A percentile compares a stretch with the other conserved stretches of the same genome.
Conservation (phyloP, 805 yeast species). For the Teunomyces tritomae region DNA sequence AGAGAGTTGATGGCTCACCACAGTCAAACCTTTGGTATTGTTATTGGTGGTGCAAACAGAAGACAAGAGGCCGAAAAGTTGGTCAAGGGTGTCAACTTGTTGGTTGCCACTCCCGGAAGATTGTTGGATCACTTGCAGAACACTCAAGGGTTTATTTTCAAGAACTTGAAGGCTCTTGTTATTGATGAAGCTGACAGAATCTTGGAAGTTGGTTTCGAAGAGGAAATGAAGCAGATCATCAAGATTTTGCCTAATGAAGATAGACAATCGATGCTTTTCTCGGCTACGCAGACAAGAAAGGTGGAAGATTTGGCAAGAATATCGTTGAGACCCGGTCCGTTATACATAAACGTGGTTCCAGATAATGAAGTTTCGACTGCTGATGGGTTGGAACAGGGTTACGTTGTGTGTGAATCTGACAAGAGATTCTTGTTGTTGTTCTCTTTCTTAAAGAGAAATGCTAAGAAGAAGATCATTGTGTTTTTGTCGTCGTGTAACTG, state of each 20-base stretch:
- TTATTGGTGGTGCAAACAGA: conserved; percentile 97
- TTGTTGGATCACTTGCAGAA: conserved; percentile 94
- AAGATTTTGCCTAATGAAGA: conserved; percentile 88
- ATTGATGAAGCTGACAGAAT: conserved; percentile 99
- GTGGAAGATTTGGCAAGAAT: conserved; percentile 98
- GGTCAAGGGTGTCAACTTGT: conserved; percentile 86
- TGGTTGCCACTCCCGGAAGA: conserved; percentile 98
- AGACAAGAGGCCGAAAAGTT: conserved; percentile 96
- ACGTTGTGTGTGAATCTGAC: conserved; percentile 95
- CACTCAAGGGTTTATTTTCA: conserved; percentile 89
- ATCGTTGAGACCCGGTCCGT: conserved; percentile 89
- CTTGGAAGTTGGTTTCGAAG: conserved; percentile 96
- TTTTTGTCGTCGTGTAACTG: conserved; percentile 95
- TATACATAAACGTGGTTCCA: conserved; percentile 88
- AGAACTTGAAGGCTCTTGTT: conserved; percentile 88
- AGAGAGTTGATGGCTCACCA: conserved; percentile 88
- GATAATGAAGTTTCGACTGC: conserved; percentile 86
- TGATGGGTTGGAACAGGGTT: conserved; percentile 97
- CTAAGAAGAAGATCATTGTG: conserved; percentile 89
- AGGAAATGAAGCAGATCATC: conserved; percentile 96
- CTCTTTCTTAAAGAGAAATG: conserved; percentile 89
- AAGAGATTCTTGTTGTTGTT: conserved; percentile 86
- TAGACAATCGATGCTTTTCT: conserved; percentile 94
- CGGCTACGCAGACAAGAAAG: conserved; percentile 99
- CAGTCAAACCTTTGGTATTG: conserved; percentile 93